Evolutionary conservation across 2,329 filamentous ascomycete genomes (phyloP).

Genomic region (Dichotomopilus funicola): DNA sequence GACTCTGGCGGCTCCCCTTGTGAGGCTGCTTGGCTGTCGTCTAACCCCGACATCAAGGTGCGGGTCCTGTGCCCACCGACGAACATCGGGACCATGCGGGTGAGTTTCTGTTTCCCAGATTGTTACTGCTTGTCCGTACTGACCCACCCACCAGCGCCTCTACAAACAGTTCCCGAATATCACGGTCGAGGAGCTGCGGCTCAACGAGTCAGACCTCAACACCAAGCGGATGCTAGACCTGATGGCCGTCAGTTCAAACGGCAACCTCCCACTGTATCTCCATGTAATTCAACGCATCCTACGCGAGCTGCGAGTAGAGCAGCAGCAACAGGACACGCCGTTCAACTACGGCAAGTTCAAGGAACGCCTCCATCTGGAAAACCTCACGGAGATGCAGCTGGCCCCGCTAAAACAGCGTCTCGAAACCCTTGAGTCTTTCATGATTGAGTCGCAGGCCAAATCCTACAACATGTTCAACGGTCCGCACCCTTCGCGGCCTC

Average conservation of each 20-base stretch:
- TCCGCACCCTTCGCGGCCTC: too few species aligned
- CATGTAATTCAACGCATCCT: conserved; percentile 50
- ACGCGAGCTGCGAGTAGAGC: conserved; percentile 45
- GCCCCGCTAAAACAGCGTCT: conserved; percentile 54
- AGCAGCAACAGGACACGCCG: conserved; percentile 29
- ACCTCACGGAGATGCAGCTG: conserved; percentile 43
- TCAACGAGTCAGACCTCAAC: conserved; percentile 48
- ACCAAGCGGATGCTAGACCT: conserved; percentile 52
- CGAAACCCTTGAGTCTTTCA: conserved; percentile 58
- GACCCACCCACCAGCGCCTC: conserved; percentile 26
- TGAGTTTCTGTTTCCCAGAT: conserved; percentile 11
- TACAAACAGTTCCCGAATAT: conserved; percentile 41
- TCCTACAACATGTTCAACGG: conserved; percentile 13
- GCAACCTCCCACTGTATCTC: conserved; percentile 49
- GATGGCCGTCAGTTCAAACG: conserved; percentile 45
- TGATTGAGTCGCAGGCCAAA: conserved; percentile 32
- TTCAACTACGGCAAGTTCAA: conserved; percentile 50
- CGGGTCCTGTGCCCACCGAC: conserved; percentile 50
- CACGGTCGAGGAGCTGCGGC: conserved; percentile 41
- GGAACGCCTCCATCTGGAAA: conserved; percentile 30
- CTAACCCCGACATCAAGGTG: conserved; percentile 38
- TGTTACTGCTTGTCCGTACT: neutral
- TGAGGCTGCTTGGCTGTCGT: conserved; percentile 53
- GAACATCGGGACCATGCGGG: conserved; percentile 39
- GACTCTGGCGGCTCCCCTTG: conserved; percentile 45